Evolutionary conservation across 305 asterid species (phyloP).

Genomic region (Fraxinus ornus): DNA sequence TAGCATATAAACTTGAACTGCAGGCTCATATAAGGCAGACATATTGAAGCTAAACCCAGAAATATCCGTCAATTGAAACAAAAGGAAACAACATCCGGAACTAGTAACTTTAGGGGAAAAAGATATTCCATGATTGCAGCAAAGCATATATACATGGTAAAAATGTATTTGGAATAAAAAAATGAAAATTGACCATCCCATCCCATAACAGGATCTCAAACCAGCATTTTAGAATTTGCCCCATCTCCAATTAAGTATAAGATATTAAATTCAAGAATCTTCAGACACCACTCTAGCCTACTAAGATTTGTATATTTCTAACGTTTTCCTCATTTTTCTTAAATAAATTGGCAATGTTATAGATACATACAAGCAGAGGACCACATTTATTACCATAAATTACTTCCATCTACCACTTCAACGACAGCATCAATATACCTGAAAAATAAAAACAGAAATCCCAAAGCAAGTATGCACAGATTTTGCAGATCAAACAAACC

Average conservation of each 20-base stretch:
- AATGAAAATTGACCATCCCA: background rate
- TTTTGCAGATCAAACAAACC: slow-evolving; percentile 42
- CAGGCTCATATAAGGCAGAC: background rate
- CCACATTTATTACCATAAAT: slow-evolving; percentile 10
- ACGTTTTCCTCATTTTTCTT: background rate
- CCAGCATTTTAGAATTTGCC: background rate
- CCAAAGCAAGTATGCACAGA: background rate
- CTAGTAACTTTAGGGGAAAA: background rate
- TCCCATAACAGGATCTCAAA: background rate
- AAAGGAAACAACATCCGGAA: background rate
- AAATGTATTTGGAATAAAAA: background rate
- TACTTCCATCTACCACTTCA: background rate
- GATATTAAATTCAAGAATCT: background rate
- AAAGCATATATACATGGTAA: background rate
- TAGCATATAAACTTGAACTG: background rate
- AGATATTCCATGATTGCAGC: background rate
- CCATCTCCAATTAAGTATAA: slow-evolving; percentile 4
- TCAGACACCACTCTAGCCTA: background rate
- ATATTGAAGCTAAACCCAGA: background rate
- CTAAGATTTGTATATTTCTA: slow-evolving; percentile 1
- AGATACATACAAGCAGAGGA: slow-evolving; percentile 6
- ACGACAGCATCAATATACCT: slow-evolving; percentile 12
- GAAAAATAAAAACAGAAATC: slow-evolving; percentile 8
- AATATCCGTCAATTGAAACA: background rate
- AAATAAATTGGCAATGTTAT: slow-evolving; percentile 5